A percentile compares a stretch with the other conserved stretches of the same genome.
Evolutionary conservation across 495 filamentous ascomycete genomes (phyloP).

Genomic region (Penicillium salamii): DNA sequence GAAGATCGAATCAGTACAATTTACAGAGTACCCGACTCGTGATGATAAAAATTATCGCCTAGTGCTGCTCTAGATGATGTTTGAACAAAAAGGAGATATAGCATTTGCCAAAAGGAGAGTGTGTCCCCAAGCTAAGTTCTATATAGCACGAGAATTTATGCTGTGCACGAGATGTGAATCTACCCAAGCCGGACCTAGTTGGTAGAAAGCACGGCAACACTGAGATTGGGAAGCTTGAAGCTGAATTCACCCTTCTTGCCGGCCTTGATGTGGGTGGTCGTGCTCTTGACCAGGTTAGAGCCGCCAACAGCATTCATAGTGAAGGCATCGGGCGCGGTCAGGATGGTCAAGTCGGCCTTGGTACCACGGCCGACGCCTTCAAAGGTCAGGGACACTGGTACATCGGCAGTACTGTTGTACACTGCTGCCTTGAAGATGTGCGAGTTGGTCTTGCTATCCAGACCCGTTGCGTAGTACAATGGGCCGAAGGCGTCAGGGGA

Average conservation of each 20-base stretch:
- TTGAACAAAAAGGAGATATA: too few relatives aligned
- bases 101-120: too few relatives aligned
- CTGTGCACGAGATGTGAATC: too few relatives aligned
- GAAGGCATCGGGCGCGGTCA: slow-evolving; percentile 48
- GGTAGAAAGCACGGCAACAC: slow-evolving; percentile 49
- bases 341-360: slow-evolving; percentile 53
- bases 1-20: too few relatives aligned
- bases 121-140: too few relatives aligned
- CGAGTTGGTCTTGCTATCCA: slow-evolving; percentile 28
- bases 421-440: slow-evolving; percentile 62
- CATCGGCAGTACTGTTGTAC: slow-evolving; percentile 58
- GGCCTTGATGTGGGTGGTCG: slow-evolving; percentile 40
- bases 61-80: too few relatives aligned
- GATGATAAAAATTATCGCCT: too few relatives aligned
- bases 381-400: slow-evolving; percentile 52
- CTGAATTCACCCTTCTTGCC: slow-evolving; percentile 42
- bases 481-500: slow-evolving; percentile 38
- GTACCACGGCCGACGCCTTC: slow-evolving; percentile 46
- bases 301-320: slow-evolving; percentile 40
- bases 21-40: too few relatives aligned
- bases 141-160: too few relatives aligned
- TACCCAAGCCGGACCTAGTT: slow-evolving; percentile 28
- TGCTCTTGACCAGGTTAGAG: slow-evolving; percentile 43
- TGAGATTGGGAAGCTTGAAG: slow-evolving; percentile 49
- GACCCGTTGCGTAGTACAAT: slow-evolving; percentile 41